Evolutionary conservation across 306 rosid species (phyloP), one percentile per base, ranked within the genome.

Genomic region (Trichosanthes truncata): DNA sequence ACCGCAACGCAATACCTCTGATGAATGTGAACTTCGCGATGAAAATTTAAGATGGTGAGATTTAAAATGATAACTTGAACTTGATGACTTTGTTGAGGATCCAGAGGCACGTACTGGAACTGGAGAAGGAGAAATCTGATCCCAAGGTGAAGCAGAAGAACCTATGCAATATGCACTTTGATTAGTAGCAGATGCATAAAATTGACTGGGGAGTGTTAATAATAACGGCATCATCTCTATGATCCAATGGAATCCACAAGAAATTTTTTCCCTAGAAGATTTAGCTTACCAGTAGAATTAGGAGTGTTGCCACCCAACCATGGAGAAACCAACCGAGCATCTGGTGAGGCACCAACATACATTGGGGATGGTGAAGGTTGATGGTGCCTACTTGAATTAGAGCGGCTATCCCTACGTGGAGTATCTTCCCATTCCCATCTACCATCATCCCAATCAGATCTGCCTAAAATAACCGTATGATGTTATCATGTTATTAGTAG

Each of bases 381-480:
- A 89, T 90, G 79, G 46, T 81, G 93, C 83, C 89, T 87, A 66
- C 90, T 86, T 71, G 84, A 57, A 83, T 81, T 84, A 66, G 94
- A 84, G 80, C 81, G 82, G 71, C 85, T 79, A 59, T 95, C 97
- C 82, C 91, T 87, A 9, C 93, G 87, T 73, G 98, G 97, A 66
- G 97, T 83, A 62, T 92, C 98, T 74, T 89, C 93, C 98, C 98
- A 95, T 87, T 95, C 98, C 98, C 97, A 95, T 73, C 88, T 87
- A 51, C 97, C 97, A 77, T 89, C 90, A 80, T 91, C 98, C 98
- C 98, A 95, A 82, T 95, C 97, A 81, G 93, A 95, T 83, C 96
- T 89, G 61, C 93, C 98, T 95, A 86, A 68, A 82, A 76, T 41
- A 81, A 69, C 36, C 57, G 48, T 77, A 60, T 0, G 10, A 61